Base-by-base conservation (phyloP, 805 yeast genomes). In the Yamadazyma scolyti region DNA sequence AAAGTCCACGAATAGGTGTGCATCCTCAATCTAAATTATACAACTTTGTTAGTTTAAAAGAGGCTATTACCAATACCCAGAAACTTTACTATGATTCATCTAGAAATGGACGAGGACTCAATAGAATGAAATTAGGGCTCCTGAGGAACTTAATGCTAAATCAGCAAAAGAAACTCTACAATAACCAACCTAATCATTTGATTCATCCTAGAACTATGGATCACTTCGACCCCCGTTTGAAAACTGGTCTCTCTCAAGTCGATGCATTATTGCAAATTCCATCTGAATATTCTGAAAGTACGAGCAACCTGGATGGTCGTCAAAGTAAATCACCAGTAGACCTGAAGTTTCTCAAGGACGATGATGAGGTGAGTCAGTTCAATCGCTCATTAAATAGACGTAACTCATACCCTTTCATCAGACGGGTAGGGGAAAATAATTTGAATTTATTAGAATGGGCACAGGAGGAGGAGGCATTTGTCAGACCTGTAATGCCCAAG, bases 31-130 rank as follows among this genome's bases (percentile, higher is more conserved):
- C 14, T 17, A 25, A 23, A 28, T 4, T 31, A 9, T 65, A 59
- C 37, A 36, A 39, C 6, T 65, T 64, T 37, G 42, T 52, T 12
- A 59, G 68, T 35, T 50, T 65, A 18, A 52, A 51, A 24, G 69
- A 65, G 31, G 48, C 21, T 24, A 40, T 20, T 40, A 37, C 20
- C 48, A 48, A 28, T 33, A 41, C n/a, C 29, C 46, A 25, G 18
- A 44, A 7, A 21, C 23, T 28, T n/a, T 30, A 33, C 9, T 36
- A 38, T 16, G 59, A 56, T 23, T 27, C 42, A 13, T 49, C 58
- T 4, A 41, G 52, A 38, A 49, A 56, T 35, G 47, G 65, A 1
- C 51, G 59, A 22, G 65, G 70, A 1, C 46, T 63, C 13, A 56
- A 55, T 16, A 46, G 48, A 33, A 56, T 64, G 59, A 58, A 52